phyloP scores from a whole-genome alignment of 805 yeast genomes.

The Wickerhamomyces hampshirensis region DNA sequence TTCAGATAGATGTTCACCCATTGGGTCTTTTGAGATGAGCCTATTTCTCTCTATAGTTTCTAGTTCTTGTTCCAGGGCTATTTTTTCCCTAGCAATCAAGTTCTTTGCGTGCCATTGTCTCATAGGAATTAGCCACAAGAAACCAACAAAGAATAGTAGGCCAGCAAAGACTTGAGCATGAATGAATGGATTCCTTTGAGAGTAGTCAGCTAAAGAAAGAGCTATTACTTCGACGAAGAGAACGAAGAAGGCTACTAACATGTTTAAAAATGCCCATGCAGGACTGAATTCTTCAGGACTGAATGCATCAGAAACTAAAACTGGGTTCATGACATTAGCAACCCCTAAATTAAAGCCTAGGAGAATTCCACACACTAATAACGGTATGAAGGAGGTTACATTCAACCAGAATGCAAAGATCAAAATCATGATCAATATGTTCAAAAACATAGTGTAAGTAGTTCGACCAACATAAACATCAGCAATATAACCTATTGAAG shows the following conservation, averaged over 20 bases:
- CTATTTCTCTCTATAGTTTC: neutral
- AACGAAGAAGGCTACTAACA: constrained; percentile 28
- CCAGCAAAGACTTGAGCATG: constrained; percentile 60
- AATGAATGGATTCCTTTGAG: constrained; percentile 38
- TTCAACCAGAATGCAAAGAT: constrained; percentile 43
- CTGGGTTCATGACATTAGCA: constrained; percentile 36
- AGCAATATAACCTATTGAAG: constrained; percentile 40
- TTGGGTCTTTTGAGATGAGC: too few relatives aligned
- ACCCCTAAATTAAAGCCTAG: constrained; percentile 44
- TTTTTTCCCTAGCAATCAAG: constrained; percentile 16
- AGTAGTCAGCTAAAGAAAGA: constrained; percentile 34
- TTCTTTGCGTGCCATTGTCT: constrained; percentile 46
- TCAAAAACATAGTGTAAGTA: constrained; percentile 36
- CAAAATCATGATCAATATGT: constrained; percentile 31
- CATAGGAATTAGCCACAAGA: constrained; percentile 37
- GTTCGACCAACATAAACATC: constrained; percentile 41
- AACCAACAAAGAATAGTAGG: constrained; percentile 36
- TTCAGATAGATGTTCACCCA: too few relatives aligned
- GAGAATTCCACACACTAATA: constrained; percentile 37
- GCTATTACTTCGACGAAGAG: constrained; percentile 53
- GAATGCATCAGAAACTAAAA: constrained; percentile 36
- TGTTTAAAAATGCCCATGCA: constrained; percentile 35
- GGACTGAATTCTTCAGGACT: constrained; percentile 31
- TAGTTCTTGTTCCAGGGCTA: neutral
- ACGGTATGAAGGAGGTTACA: constrained; percentile 33